Conservation (phyloP, 208 protist species). For the Trypanosoma boissoni region DNA sequence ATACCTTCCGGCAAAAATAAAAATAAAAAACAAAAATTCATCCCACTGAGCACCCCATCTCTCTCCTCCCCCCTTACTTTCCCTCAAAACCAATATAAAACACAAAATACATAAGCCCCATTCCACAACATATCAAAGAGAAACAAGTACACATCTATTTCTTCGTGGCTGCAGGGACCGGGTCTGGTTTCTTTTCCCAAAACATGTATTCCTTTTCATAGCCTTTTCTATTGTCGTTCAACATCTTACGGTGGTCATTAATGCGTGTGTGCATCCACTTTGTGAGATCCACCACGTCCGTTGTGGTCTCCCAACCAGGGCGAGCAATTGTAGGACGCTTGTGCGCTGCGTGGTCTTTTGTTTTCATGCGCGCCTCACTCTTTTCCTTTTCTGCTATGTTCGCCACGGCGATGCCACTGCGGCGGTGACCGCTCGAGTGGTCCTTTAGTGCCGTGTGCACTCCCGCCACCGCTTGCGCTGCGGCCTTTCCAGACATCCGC, state of each 20-base stretch:
- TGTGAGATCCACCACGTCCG: slow-evolving; percentile 26
- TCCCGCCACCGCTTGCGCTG: slow-evolving; percentile 30
- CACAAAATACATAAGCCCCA: slow-evolving; percentile 12
- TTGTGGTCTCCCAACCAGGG: slow-evolving; percentile 24
- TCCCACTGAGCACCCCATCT: too few relatives aligned
- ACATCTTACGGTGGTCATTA: slow-evolving; percentile 39
- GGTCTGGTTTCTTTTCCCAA: slow-evolving; percentile 27
- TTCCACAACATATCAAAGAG: not conserved
- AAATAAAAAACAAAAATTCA: slow-evolving; percentile 17
- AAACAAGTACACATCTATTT: slow-evolving; percentile 42
- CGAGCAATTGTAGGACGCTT: slow-evolving; percentile 23
- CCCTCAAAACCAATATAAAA: slow-evolving; percentile 20
- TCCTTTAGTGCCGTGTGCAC: slow-evolving; percentile 31
- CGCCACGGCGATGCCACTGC: slow-evolving; percentile 46
- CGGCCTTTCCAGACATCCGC: slow-evolving; percentile 27
- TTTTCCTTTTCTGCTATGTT: slow-evolving; percentile 63
- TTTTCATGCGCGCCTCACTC: slow-evolving; percentile 52
- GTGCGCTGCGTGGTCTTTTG: slow-evolving; percentile 51
- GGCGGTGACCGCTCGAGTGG: slow-evolving; percentile 35
- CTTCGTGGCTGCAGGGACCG: slow-evolving; percentile 16
- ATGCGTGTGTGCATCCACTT: slow-evolving; percentile 45
- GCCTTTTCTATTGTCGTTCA: slow-evolving; percentile 66
- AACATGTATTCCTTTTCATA: slow-evolving; percentile 62
- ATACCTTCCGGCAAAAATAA: slow-evolving; percentile 14
- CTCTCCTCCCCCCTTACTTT: not conserved